A percentile compares a stretch with the other conserved stretches of the same genome.
These are phyloP conservation scores for Amylocarpus encephaloides DNA, from an alignment of 2,329 filamentous ascomycete genomes.

Conservation along the genomic window DNA sequence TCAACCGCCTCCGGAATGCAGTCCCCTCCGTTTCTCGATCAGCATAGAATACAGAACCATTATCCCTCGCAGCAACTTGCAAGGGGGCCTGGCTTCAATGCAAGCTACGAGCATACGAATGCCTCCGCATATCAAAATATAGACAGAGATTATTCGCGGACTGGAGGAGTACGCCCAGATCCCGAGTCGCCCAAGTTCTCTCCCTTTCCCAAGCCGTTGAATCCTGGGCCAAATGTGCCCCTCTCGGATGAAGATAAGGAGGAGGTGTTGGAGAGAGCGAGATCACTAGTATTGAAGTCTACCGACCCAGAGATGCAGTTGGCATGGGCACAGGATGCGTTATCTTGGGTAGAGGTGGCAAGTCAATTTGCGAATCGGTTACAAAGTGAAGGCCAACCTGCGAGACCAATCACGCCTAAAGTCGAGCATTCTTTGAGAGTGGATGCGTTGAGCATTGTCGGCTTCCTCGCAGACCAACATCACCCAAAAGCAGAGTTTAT, in stretches of 20 bases:
- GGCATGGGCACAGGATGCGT: conserved; percentile 89
- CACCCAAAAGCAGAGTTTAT: conserved; percentile 95
- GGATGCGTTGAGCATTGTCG: conserved; percentile 88
- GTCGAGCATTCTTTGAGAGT: conserved; percentile 81
- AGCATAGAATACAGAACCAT: conserved; percentile 9
- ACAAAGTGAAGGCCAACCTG: conserved; percentile 35
- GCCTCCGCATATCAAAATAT: conserved; percentile 31
- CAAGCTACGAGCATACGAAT: conserved; percentile 31
- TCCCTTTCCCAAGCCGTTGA: conserved; percentile 78
- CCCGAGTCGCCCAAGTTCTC: conserved; percentile 67
- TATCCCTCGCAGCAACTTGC: conserved; percentile 11
- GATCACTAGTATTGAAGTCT: conserved; percentile 78
- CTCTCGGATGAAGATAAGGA: conserved; percentile 93
- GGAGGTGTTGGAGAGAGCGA: conserved; percentile 76
- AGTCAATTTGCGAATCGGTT: conserved; percentile 59
- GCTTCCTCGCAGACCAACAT: conserved; percentile 81
- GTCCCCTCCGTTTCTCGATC: conserved; percentile 5
- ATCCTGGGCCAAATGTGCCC: conserved; percentile 78
- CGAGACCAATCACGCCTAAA: conserved; percentile 71
- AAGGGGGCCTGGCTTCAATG: conserved; percentile 24
- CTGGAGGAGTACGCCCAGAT: conserved; percentile 10
- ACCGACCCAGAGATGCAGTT: conserved; percentile 96
- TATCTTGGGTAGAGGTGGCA: conserved; percentile 81
- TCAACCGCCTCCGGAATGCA: conserved; percentile 3
- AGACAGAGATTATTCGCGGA: conserved; percentile 15